phyloP scores from a whole-genome alignment of 148 eudicot genomes.

The Diospyros kaki region DNA sequence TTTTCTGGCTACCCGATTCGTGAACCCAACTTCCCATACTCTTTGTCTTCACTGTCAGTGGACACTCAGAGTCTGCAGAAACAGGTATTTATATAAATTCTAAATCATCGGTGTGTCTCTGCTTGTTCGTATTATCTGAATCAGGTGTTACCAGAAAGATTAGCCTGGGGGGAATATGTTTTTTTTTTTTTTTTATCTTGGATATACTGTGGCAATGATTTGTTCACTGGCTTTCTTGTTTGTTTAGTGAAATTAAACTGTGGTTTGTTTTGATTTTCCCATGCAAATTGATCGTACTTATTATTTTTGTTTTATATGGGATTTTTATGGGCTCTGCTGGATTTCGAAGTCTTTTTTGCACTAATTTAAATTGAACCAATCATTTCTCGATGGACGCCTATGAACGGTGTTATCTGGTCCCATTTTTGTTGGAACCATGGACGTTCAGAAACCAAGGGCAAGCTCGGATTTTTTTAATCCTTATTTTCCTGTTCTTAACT shows the following conservation, averaged over 20 bases:
- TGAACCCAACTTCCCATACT: conserved; percentile 30
- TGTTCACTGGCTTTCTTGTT: neutral
- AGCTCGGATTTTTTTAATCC: neutral
- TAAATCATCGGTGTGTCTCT: neutral
- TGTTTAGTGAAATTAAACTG: neutral
- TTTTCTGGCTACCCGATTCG: conserved; percentile 69
- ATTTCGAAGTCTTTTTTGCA: neutral
- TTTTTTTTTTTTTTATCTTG: neutral
- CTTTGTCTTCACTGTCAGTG: conserved; percentile 48
- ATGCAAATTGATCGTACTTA: neutral
- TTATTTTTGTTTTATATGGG: neutral
- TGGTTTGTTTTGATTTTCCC: neutral
- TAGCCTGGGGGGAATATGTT: neutral
- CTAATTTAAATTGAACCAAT: neutral
- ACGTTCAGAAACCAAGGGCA: neutral
- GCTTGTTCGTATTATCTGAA: neutral
- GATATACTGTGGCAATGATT: neutral
- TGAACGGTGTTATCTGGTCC: neutral
- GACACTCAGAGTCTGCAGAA: conserved; percentile 47
- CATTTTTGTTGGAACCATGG: neutral
- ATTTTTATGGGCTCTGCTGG: neutral
- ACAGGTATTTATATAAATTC: conserved; percentile 33
- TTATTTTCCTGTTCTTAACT: neutral
- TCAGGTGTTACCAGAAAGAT: neutral
- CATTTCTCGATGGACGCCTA: neutral